These are phyloP conservation scores for Colletotrichum limetticola DNA, from an alignment of 2,329 filamentous ascomycete genomes.

Conservation along the genomic window DNA sequence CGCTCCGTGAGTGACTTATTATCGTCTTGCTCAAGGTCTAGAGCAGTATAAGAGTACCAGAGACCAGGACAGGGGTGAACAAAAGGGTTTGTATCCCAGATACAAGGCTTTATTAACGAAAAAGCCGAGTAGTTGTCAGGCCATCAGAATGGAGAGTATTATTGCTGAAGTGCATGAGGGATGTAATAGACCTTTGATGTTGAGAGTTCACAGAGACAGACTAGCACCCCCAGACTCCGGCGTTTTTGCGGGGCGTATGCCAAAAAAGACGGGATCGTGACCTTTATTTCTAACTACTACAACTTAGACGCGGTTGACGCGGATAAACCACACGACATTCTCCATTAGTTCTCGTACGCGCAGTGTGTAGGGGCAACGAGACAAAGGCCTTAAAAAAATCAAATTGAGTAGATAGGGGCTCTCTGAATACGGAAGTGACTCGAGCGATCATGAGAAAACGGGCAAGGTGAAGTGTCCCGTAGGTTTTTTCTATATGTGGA, in stretches of 20 bases:
- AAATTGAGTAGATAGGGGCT: not conserved
- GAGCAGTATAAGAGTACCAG: too few relatives aligned
- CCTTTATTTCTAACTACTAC: not conserved
- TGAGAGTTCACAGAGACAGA: not conserved
- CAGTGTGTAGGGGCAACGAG: not conserved
- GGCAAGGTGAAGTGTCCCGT: not conserved
- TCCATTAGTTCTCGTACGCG: not conserved
- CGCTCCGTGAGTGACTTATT: too few relatives aligned
- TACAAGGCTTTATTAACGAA: too few relatives aligned
- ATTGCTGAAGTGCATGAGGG: too few relatives aligned
- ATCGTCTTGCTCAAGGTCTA: too few relatives aligned
- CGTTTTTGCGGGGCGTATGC: not conserved
- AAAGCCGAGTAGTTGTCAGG: too few relatives aligned
- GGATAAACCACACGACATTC: not conserved
- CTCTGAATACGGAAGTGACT: not conserved
- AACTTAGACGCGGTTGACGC: not conserved
- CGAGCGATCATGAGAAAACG: not conserved
- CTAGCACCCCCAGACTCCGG: not conserved
- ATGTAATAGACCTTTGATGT: too few relatives aligned
- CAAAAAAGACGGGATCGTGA: not conserved
- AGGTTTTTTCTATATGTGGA: not conserved
- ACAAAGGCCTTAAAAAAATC: not conserved
- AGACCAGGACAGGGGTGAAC: too few relatives aligned
- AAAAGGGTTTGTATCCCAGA: too few relatives aligned
- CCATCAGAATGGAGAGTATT: too few relatives aligned